Evolutionary conservation across 78 protist genomes (phyloP).

Genomic region (Dictyostelium firmibasis): DNA sequence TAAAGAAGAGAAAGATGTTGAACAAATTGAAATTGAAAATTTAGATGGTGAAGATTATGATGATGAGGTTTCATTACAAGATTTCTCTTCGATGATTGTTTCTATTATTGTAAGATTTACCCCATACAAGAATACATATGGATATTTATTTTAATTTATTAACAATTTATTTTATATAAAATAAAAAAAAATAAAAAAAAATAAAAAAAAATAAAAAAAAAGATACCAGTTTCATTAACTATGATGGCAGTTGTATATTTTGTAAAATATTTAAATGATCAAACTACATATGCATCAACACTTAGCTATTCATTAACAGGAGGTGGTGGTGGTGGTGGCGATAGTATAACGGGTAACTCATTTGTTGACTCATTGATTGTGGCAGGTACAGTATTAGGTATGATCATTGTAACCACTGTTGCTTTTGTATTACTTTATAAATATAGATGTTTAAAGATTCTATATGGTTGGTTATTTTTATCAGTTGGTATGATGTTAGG

Average conservation of each 20-base stretch:
- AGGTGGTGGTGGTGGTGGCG: conserved; percentile 3
- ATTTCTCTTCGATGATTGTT: conserved; percentile 65
- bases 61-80: conserved; percentile 54
- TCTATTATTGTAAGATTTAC: conserved; percentile 24
- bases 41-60: conserved; percentile 53
- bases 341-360: not conserved
- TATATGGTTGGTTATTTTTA: conserved; percentile 75
- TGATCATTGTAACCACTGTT: conserved; percentile 67
- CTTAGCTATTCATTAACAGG: not conserved
- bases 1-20: not conserved
- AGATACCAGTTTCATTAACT: not conserved
- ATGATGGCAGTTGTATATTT: not conserved
- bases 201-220: not conserved
- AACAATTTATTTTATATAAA: not conserved
- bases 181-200: not conserved
- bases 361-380: conserved; percentile 41
- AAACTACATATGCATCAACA: not conserved
- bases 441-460: conserved; percentile 72
- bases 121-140: not conserved
- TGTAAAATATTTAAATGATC: not conserved
- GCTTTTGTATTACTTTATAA: conserved; percentile 75
- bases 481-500: conserved; percentile 75
- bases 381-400: conserved; percentile 43
- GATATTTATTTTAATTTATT: not conserved
- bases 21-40: not conserved